Percentiles rank a stretch among this genome's conserved stretches.
These are phyloP conservation scores for Magnolia kwangsiensis DNA, from an alignment of 164 flowering plant genomes.

Conservation along the genomic window DNA sequence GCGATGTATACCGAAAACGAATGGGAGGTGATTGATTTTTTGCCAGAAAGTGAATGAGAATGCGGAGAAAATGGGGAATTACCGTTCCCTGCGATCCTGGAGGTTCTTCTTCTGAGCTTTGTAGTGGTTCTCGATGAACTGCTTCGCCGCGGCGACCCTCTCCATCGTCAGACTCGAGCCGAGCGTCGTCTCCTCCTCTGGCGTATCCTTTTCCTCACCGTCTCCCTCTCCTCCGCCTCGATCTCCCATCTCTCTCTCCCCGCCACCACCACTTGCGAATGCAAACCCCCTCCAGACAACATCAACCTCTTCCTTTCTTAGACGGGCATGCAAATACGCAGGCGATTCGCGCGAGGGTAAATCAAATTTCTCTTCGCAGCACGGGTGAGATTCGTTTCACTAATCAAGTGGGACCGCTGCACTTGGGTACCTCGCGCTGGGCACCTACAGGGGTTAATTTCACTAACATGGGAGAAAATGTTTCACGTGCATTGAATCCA, in stretches of 20 bases:
- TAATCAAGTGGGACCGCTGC: no score
- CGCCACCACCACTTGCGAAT: slow-evolving; percentile 14
- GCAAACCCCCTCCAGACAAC: slow-evolving; percentile 10
- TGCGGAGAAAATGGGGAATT: background rate
- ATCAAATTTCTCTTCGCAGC: no score
- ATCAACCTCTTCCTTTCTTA: background rate
- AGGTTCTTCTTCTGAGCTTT: slow-evolving; percentile 76
- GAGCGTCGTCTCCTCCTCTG: slow-evolving; percentile 31
- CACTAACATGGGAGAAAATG: no score
- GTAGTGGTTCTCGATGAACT: slow-evolving; percentile 87
- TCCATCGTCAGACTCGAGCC: slow-evolving; percentile 73
- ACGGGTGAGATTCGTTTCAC: no score
- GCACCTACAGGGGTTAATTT: no score
- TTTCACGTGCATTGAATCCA: no score
- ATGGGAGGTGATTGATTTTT: background rate
- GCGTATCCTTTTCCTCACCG: slow-evolving; percentile 7
- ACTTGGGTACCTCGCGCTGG: no score
- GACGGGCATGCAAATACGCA: background rate
- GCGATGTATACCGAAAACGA: background rate
- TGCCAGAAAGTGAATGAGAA: background rate
- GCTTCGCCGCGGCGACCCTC: slow-evolving; percentile 86
- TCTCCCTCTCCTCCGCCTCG: slow-evolving; percentile 18
- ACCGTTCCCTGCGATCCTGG: slow-evolving; percentile 78
- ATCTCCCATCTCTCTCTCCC: slow-evolving; percentile 31
- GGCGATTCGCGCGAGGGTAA: no score